Percentiles rank a stretch among this genome's conserved stretches.
phyloP scores from a whole-genome alignment of 2,329 filamentous ascomycete species.

The Botrytis squamosa region DNA sequence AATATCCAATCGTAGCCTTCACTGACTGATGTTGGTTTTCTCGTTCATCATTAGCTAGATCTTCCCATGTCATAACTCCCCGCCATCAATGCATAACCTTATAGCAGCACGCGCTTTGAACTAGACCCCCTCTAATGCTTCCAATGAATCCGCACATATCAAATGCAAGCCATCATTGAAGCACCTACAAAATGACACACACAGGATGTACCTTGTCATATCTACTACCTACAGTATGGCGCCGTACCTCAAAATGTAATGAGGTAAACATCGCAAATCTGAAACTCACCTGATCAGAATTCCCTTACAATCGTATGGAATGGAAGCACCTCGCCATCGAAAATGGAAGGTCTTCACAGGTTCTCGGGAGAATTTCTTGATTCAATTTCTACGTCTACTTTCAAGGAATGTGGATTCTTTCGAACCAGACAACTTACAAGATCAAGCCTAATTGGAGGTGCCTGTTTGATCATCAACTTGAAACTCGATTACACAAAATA shows the following conservation, averaged over 20 bases:
- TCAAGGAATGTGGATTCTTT: neutral
- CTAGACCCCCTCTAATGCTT: conserved; percentile 2
- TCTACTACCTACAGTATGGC: neutral
- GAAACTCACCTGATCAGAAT: conserved; percentile 4
- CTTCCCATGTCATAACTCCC: conserved; percentile 1
- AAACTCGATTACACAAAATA: conserved; percentile 26
- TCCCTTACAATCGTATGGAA: neutral
- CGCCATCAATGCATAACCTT: conserved; percentile 17
- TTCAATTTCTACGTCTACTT: conserved; percentile 7
- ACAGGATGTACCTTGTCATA: conserved; percentile 17
- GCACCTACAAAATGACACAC: conserved; percentile 8
- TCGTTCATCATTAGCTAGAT: neutral
- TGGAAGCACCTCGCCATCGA: neutral
- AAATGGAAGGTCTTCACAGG: neutral
- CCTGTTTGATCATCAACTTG: conserved; percentile 36
- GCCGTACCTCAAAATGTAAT: neutral
- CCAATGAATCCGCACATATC: conserved; percentile 3
- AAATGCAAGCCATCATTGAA: neutral
- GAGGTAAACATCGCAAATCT: neutral
- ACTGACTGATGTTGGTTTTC: neutral
- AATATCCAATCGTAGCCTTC: neutral
- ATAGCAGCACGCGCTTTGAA: conserved; percentile 18
- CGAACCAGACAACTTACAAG: conserved; percentile 5
- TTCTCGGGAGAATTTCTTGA: neutral
- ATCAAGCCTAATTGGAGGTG: conserved; percentile 21